Conservation (phyloP, 345 rosid genomes). For the Carallia pectinifolia region DNA sequence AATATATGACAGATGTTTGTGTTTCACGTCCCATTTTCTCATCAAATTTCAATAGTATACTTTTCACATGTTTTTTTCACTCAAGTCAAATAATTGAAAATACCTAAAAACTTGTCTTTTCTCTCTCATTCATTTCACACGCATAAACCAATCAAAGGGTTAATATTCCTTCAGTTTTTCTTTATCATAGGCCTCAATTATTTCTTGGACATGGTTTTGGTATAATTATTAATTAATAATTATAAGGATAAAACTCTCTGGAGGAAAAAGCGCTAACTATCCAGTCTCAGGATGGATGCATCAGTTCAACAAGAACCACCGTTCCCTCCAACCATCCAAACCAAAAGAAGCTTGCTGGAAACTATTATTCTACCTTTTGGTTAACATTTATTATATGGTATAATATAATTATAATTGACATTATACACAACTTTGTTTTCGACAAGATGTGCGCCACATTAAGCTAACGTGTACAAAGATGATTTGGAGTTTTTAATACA, state of each 20-base stretch:
- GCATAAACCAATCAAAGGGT: no score
- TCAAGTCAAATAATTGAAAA: no score
- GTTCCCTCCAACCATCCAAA: constrained; percentile 57
- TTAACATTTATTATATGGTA: no score
- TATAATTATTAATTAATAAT: neutral
- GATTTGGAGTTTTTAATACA: no score
- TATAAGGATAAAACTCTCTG: neutral
- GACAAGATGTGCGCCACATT: neutral
- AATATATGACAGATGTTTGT: no score
- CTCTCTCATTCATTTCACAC: no score
- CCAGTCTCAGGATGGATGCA: constrained; percentile 30
- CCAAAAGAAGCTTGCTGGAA: constrained; percentile 16
- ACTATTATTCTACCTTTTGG: neutral
- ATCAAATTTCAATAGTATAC: no score
- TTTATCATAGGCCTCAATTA: neutral
- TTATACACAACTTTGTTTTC: neutral
- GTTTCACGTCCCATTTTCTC: no score
- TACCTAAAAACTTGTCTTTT: no score
- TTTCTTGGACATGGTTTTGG: neutral
- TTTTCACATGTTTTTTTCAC: no score
- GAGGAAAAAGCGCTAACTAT: constrained; percentile 7
- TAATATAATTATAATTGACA: neutral
- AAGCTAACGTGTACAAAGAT: no score
- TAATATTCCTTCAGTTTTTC: neutral
- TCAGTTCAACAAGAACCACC: constrained; percentile 51